phyloP scores from a whole-genome alignment of 1,284 basidiomycete genomes.

The Sphagnurus paluster region DNA sequence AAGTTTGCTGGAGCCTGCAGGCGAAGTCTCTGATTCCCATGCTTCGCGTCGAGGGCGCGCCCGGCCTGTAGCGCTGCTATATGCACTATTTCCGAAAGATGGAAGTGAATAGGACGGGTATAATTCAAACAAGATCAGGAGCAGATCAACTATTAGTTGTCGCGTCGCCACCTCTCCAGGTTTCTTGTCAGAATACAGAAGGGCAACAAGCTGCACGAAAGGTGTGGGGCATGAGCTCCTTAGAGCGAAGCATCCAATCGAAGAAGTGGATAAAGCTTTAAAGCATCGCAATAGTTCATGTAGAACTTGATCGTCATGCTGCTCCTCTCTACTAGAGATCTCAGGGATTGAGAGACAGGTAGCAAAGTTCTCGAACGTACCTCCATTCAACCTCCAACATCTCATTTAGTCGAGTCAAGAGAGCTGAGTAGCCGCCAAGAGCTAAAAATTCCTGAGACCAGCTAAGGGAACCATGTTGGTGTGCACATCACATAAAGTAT shows the following conservation, averaged over 20 bases:
- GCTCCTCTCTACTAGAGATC: conserved; percentile 81
- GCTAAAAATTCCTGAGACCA: conserved; percentile 94
- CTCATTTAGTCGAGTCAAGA: conserved; percentile 88
- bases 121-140: conserved; percentile 82
- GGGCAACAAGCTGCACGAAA: conserved; percentile 77
- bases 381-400: conserved; percentile 96
- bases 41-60: conserved; percentile 46
- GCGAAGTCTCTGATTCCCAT: conserved; percentile 48
- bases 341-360: conserved; percentile 5
- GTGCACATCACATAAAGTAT: neutral
- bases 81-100: conserved; percentile 31
- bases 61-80: conserved; percentile 18
- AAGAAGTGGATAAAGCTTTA: conserved; percentile 90
- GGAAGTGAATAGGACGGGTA: conserved; percentile 73
- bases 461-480: conserved; percentile 34
- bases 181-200: conserved; percentile 96
- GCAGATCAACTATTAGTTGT: conserved; percentile 87
- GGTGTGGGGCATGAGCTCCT: conserved; percentile 84
- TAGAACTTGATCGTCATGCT: conserved; percentile 94
- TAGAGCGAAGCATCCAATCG: conserved; percentile 81
- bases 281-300: conserved; percentile 93
- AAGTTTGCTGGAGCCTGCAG: conserved; percentile 43
- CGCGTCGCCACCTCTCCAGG: conserved; percentile 91
- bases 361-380: conserved; percentile 40
- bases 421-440: conserved; percentile 81